A percentile compares a stretch with the other conserved stretches of the same genome.
phyloP scores from a whole-genome alignment of 2,329 filamentous ascomycete species.

The Clonostachys rosea region DNA sequence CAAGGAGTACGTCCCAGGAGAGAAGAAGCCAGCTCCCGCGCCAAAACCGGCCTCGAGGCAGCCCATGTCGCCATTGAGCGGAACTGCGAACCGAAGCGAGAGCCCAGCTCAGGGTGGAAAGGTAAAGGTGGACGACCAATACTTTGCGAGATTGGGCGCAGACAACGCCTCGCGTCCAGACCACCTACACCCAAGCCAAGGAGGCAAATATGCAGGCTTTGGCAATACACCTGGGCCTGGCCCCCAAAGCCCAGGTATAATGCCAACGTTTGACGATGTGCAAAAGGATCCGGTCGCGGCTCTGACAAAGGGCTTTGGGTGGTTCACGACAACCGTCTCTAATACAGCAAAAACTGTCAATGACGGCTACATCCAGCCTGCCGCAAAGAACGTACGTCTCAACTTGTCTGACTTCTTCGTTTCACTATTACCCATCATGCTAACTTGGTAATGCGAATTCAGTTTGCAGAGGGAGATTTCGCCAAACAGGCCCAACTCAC shows the following conservation, averaged over 20 bases:
- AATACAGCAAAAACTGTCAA: constrained; percentile 92
- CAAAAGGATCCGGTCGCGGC: constrained; percentile 88
- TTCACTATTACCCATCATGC: constrained; percentile 1
- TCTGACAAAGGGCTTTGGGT: constrained; percentile 88
- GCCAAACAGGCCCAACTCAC: constrained; percentile 61
- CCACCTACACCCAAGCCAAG: constrained; percentile 77
- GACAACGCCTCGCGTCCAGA: constrained; percentile 77
- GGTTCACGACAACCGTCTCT: constrained; percentile 82
- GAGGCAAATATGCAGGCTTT: constrained; percentile 89
- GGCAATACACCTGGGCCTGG: constrained; percentile 66
- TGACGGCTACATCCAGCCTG: constrained; percentile 87
- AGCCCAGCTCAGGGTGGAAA: constrained; percentile 32
- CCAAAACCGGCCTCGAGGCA: constrained; percentile 18
- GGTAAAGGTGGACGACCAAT: constrained; percentile 74
- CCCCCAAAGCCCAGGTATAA: constrained; percentile 28
- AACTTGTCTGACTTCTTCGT: not conserved
- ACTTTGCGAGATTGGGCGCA: constrained; percentile 80
- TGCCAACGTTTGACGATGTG: constrained; percentile 79
- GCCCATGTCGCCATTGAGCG: constrained; percentile 32
- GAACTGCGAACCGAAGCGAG: constrained; percentile 29
- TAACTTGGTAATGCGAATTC: constrained; percentile 13
- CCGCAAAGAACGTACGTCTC: constrained; percentile 69
- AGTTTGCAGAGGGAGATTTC: constrained; percentile 79
- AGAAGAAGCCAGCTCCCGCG: constrained; percentile 42
- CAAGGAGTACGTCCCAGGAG: constrained; percentile 73